Conservation (phyloP, 2,329 filamentous ascomycete species). For the Diaporthe sp. region DNA sequence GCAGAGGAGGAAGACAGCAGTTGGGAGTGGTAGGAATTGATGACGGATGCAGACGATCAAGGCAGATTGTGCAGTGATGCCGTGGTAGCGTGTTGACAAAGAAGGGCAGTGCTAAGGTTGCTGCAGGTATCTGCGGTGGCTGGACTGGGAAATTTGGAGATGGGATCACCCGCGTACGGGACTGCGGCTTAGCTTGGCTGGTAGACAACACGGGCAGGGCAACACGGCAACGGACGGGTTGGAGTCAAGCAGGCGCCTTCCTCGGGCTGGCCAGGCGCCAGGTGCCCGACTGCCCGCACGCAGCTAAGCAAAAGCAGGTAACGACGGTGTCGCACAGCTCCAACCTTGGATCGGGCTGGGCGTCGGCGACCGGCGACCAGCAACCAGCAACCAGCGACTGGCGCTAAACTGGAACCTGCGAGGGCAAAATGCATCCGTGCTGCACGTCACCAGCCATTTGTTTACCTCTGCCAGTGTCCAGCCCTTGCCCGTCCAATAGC, state of each 20-base stretch:
- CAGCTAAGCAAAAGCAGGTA: conserved; percentile 6
- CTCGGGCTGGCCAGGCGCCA: conserved; percentile 15
- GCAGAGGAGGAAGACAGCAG: not conserved
- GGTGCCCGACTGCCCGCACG: not conserved
- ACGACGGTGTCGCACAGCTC: conserved; percentile 33
- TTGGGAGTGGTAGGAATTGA: not conserved
- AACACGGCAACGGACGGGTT: not conserved
- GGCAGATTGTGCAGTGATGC: conserved; percentile 3
- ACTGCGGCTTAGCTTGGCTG: not conserved
- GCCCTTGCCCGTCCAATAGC: conserved; percentile 25
- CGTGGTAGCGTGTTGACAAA: conserved; percentile 5
- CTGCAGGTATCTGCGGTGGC: conserved; percentile 19
- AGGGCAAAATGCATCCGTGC: conserved; percentile 11
- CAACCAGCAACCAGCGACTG: not conserved
- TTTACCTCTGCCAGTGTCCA: conserved; percentile 14
- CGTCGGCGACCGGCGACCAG: not conserved
- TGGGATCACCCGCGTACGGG: conserved; percentile 30
- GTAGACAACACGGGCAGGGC: not conserved
- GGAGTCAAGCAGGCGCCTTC: conserved; percentile 12
- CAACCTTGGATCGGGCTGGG: not conserved
- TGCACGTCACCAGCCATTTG: conserved; percentile 9
- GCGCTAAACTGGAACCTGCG: conserved; percentile 25
- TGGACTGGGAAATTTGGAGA: conserved; percentile 38
- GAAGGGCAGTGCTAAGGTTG: not conserved
- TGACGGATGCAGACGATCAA: not conserved